phyloP scores from a whole-genome alignment of 805 yeast species.

The Metschnikowia similis region DNA sequence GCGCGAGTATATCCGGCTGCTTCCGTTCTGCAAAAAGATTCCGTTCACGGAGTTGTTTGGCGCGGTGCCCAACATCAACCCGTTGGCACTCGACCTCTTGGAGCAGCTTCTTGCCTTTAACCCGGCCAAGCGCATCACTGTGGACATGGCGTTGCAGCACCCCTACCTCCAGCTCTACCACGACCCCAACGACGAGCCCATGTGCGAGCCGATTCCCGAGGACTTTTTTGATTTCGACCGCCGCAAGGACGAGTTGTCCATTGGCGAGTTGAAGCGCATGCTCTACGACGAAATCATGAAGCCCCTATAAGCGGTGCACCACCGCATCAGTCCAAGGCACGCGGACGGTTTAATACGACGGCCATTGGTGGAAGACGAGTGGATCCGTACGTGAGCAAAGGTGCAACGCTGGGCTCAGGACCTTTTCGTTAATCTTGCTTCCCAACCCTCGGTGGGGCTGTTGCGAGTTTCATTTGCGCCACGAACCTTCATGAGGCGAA shows the following conservation, averaged over 20 bases:
- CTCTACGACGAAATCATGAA: conserved; percentile 79
- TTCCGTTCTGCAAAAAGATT: conserved; percentile 63
- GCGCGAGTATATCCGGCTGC: conserved; percentile 75
- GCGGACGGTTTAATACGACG: too few relatives aligned
- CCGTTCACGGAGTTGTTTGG: conserved; percentile 21
- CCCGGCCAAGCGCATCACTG: conserved; percentile 68
- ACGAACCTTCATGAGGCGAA: too few relatives aligned
- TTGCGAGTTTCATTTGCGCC: too few relatives aligned
- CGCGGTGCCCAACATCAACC: conserved; percentile 28
- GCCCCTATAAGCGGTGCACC: conserved; percentile 25
- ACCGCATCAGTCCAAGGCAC: too few relatives aligned
- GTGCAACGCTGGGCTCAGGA: too few relatives aligned
- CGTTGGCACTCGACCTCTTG: conserved; percentile 55
- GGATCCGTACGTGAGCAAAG: too few relatives aligned
- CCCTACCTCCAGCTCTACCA: conserved; percentile 90
- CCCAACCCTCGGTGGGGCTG: too few relatives aligned
- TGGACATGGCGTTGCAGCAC: conserved; percentile 71
- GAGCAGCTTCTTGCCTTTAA: conserved; percentile 64
- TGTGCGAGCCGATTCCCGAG: conserved; percentile 74
- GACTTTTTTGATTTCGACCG: conserved; percentile 89
- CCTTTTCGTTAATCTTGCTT: too few relatives aligned
- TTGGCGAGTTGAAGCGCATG: conserved; percentile 72
- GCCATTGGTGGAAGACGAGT: too few relatives aligned
- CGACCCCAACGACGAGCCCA: conserved; percentile 92
- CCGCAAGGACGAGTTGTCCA: conserved; percentile 70